phyloP scores from a whole-genome alignment of 768 basidiomycete species.

The Albatrellus ellisii region DNA sequence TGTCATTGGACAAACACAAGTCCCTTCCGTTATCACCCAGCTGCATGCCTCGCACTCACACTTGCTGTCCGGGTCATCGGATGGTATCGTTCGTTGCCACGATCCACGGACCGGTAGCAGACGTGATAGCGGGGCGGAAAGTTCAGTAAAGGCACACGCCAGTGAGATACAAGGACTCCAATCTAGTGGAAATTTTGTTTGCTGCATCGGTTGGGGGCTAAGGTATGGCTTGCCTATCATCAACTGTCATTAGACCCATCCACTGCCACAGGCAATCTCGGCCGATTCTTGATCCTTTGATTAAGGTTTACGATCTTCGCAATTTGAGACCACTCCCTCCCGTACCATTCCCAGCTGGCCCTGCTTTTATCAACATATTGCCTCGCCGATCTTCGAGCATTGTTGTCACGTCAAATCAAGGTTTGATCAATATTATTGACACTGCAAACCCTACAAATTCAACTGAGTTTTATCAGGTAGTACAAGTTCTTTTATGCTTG shows the following conservation, averaged over 20 bases:
- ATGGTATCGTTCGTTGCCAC: slow-evolving; percentile 64
- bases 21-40: slow-evolving; percentile 48
- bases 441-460: slow-evolving; percentile 52
- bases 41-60: slow-evolving; percentile 52
- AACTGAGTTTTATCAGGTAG: slow-evolving; percentile 73
- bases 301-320: slow-evolving; percentile 87
- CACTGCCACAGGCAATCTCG: slow-evolving; percentile 54
- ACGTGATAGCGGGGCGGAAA: slow-evolving; percentile 34
- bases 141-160: slow-evolving; percentile 62
- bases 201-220: slow-evolving; percentile 79
- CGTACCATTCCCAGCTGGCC: slow-evolving; percentile 76
- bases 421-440: slow-evolving; percentile 79
- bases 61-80: slow-evolving; percentile 55
- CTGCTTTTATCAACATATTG: slow-evolving; percentile 72
- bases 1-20: slow-evolving; percentile 40
- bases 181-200: slow-evolving; percentile 63
- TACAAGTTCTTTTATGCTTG: background rate
- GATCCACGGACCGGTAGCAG: slow-evolving; percentile 51
- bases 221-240: slow-evolving; percentile 57
- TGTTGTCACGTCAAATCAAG: slow-evolving; percentile 65
- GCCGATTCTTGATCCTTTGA: slow-evolving; percentile 80
- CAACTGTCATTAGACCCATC: background rate
- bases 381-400: slow-evolving; percentile 67
- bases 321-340: slow-evolving; percentile 75
- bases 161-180: slow-evolving; percentile 78